Evolutionary conservation across 441 rosid genomes (phyloP).

Genomic region (Arabidopsis hybrid): DNA sequence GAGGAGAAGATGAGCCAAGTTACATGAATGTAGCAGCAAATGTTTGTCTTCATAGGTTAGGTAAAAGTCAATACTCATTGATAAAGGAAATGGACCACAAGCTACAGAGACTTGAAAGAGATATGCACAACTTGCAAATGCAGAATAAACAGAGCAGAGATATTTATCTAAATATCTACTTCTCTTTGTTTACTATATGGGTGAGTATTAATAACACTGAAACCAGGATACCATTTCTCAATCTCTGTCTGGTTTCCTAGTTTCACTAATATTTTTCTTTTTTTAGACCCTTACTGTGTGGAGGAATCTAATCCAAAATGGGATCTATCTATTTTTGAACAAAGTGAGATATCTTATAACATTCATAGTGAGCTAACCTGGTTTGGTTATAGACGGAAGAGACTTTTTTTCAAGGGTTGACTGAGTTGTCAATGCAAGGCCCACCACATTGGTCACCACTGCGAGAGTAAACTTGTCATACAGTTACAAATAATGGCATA

Average conservation of each 20-base stretch:
- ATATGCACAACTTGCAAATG: slow-evolving; percentile 42
- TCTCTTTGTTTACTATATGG: slow-evolving; percentile 19
- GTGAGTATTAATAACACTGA: not conserved
- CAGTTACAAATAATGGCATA: not conserved
- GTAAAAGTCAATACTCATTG: slow-evolving; percentile 23
- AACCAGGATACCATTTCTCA: not conserved
- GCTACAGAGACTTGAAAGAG: slow-evolving; percentile 33
- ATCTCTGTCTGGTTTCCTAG: slow-evolving; percentile 4
- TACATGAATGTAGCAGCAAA: slow-evolving; percentile 46
- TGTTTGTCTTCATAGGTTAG: slow-evolving; percentile 41
- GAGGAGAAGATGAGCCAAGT: slow-evolving; percentile 46
- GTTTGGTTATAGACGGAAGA: slow-evolving; percentile 38
- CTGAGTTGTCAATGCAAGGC: slow-evolving; percentile 61
- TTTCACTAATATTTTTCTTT: not conserved
- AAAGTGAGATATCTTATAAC: not conserved
- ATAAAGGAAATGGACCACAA: slow-evolving; percentile 28
- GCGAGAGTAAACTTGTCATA: slow-evolving; percentile 45
- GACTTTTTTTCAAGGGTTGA: slow-evolving; percentile 51
- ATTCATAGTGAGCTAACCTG: slow-evolving; percentile 15
- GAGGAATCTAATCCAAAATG: not conserved
- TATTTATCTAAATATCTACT: slow-evolving; percentile 25
- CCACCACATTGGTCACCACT: slow-evolving; percentile 53
- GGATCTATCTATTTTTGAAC: not conserved
- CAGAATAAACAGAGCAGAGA: slow-evolving; percentile 20
- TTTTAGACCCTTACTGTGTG: not conserved